Conservation (phyloP, 257 asterid genomes). For the Nicotiana benthamiana region DNA sequence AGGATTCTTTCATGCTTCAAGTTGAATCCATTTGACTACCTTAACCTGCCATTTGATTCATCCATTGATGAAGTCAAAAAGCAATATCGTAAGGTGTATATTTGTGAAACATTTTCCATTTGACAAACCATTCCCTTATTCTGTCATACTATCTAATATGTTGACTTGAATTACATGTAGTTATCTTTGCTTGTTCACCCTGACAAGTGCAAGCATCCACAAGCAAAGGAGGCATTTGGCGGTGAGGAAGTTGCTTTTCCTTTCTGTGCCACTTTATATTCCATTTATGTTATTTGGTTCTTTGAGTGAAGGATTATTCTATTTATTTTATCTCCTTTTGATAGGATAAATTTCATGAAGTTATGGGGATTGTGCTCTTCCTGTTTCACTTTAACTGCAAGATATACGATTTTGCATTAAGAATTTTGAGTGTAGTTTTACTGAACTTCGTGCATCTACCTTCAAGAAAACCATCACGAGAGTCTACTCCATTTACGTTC, state of each 20-base stretch:
- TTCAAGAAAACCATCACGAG: neutral
- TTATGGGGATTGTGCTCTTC: neutral
- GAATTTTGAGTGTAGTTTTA: neutral
- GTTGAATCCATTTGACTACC: conserved; percentile 89
- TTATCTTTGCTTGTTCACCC: conserved; percentile 98
- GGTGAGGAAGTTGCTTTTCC: conserved; percentile 38
- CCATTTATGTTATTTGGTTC: neutral
- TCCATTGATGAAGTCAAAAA: conserved; percentile 68
- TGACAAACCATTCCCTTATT: conserved; percentile 9
- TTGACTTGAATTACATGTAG: conserved; percentile 26
- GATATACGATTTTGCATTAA: neutral
- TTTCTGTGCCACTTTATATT: neutral
- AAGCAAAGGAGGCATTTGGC: conserved; percentile 97
- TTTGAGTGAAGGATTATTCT: neutral
- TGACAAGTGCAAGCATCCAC: conserved; percentile 97
- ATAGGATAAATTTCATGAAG: neutral
- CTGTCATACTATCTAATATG: neutral
- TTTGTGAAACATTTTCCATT: conserved; percentile 8
- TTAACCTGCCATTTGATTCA: conserved; percentile 74
- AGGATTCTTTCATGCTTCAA: conserved; percentile 99
- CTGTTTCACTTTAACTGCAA: neutral
- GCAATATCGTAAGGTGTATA: conserved; percentile 86
- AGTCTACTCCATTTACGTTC: neutral
- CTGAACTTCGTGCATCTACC: neutral
- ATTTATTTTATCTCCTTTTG: neutral